Conservation (phyloP, 202 grass and related monocot genomes). For the Alloteropsis angusta region DNA sequence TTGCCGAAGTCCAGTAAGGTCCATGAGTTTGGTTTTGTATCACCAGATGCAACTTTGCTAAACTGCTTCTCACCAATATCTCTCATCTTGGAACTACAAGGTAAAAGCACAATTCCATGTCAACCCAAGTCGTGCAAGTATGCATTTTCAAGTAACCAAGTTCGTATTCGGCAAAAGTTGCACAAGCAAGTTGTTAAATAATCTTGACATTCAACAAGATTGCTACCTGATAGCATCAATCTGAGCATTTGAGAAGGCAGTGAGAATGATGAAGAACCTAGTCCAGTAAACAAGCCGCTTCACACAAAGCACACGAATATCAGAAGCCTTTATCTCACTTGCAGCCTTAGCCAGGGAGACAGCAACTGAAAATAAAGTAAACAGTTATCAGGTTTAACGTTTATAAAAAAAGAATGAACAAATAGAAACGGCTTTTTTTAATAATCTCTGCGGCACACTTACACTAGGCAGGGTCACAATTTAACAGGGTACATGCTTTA, state of each 20-base stretch:
- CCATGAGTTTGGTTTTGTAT: slow-evolving; percentile 92
- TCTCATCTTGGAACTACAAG: slow-evolving; percentile 72
- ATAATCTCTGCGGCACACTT: neutral
- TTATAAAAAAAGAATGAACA: neutral
- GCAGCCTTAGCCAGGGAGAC: slow-evolving; percentile 77
- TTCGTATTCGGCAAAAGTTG: neutral
- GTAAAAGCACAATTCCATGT: neutral
- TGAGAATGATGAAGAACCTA: slow-evolving; percentile 88
- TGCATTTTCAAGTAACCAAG: neutral
- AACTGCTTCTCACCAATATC: slow-evolving; percentile 88
- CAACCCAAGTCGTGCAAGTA: neutral
- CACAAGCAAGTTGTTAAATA: neutral
- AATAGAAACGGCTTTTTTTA: neutral
- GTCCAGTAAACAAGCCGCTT: slow-evolving; percentile 96
- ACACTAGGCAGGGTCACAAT: neutral
- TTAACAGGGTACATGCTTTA: neutral
- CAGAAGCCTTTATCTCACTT: slow-evolving; percentile 78
- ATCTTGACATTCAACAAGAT: neutral
- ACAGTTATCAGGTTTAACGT: neutral
- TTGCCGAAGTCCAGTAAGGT: slow-evolving; percentile 85
- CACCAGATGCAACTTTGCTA: slow-evolving; percentile 71
- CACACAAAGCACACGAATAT: slow-evolving; percentile 76
- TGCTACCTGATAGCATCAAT: slow-evolving; percentile 85
- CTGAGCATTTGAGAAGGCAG: slow-evolving; percentile 94
- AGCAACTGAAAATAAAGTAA: slow-evolving; percentile 48